Base-by-base conservation (phyloP, 1,284 basidiomycete genomes). In the Quambalaria eucalypti region DNA sequence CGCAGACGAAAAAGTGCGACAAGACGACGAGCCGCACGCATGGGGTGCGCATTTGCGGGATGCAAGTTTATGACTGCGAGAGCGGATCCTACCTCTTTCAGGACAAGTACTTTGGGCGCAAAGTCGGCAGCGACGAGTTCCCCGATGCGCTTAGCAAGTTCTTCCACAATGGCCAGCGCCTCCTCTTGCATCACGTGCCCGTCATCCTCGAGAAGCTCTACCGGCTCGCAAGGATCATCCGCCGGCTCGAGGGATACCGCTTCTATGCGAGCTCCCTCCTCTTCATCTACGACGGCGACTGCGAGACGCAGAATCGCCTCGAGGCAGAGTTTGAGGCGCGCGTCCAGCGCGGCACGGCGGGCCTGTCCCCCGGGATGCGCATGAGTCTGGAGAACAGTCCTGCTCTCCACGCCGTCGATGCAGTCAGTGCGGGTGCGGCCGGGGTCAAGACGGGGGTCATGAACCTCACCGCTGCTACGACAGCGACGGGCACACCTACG, bases 231-330 rank as follows among this genome's bases (percentile, higher is more conserved):
- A 83, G 85, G 48, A 96, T 97, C 78, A 82, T 97, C 67, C 82
- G 85, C 69, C 83, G 86, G 4, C 79, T 99, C 54, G 85, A 86
- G 65, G 90, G 95, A 8, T 99, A 90, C 78, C 84, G 93, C 33
- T 98, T 99, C 77, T 99, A 99, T 73, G 95, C 95, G 23, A 96
- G 92, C 78, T 92, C 88, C 66, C 81, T 99, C 50, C 83, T 99
- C 56, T 84, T 98, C 72, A 95, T 98, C 76, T 99, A 98, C 76
- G 95, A 99, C 73, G 95, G 95, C 49, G 92, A 97, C 74, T 81
- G 80, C 49, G 87, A 89, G 62, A 83, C 84, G 1, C 95, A 97
- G 76, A 84, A 87, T 62, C 68, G 76, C 55, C 77, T 78, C 28
- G 55, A 71, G 47, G 57, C 67, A 2, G 65, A 62, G 26, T 75